A percentile compares a stretch with the other conserved stretches of the same genome.
phyloP scores from a whole-genome alignment of 129 eudicot species.

The Glebionis coronaria region DNA sequence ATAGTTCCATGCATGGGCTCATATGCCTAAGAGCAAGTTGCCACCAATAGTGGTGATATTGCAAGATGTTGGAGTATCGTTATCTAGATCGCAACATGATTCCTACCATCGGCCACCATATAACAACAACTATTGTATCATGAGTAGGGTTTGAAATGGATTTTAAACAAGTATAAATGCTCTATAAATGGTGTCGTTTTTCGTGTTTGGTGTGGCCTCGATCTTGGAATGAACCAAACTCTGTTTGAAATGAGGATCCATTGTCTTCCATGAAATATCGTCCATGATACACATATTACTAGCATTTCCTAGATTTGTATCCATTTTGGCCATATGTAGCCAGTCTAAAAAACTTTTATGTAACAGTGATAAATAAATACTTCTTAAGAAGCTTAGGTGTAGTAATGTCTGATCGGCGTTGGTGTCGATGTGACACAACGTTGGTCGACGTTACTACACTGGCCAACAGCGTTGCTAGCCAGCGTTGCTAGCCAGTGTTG shows the following conservation, averaged over 20 bases:
- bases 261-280: no score
- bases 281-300: no score
- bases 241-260: background rate
- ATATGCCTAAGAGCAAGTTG: background rate
- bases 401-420: no score
- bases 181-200: slow-evolving; percentile 56
- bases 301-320: no score
- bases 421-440: no score
- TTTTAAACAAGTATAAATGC: slow-evolving; percentile 51
- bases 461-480: no score
- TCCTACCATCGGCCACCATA: background rate
- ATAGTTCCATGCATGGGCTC: slow-evolving; percentile 49
- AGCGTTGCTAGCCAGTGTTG: no score
- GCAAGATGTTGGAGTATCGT: background rate
- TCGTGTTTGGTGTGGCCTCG: slow-evolving; percentile 63
- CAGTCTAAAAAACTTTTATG: no score
- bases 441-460: no score
- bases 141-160: background rate
- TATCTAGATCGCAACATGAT: background rate
- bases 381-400: no score
- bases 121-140: background rate
- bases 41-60: background rate
- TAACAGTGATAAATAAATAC: no score
- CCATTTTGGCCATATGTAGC: no score
- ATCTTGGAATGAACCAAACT: slow-evolving; percentile 63